Evolutionary conservation across 768 basidiomycete genomes (phyloP).

Genomic region (Calocera cornea): DNA sequence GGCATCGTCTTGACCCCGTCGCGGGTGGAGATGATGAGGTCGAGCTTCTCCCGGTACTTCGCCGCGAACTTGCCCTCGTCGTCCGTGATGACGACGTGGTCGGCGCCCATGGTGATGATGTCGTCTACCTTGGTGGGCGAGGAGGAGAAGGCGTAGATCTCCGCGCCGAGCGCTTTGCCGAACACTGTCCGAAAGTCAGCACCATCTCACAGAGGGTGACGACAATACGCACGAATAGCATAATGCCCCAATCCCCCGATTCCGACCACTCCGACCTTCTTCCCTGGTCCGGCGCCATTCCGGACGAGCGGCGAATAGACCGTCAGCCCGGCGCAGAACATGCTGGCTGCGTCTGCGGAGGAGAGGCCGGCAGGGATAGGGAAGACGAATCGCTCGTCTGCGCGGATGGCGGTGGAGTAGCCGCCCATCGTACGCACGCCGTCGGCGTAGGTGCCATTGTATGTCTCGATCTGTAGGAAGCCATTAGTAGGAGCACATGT

Average conservation of each 20-base stretch:
- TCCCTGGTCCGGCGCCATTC: constrained; percentile 27
- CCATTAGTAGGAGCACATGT: not conserved
- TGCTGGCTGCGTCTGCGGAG: constrained; percentile 28
- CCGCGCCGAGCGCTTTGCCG: constrained; percentile 28
- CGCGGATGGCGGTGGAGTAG: constrained; percentile 29
- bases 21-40: constrained; percentile 30
- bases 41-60: constrained; percentile 23
- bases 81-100: constrained; percentile 24
- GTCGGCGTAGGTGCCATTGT: not conserved
- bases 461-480: not conserved
- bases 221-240: constrained; percentile 1
- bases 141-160: constrained; percentile 29
- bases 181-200: constrained; percentile 19
- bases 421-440: constrained; percentile 13
- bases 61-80: constrained; percentile 10
- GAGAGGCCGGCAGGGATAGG: constrained; percentile 25
- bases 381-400: constrained; percentile 29
- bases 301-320: constrained; percentile 26
- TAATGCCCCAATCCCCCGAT: constrained; percentile 27
- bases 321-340: constrained; percentile 29
- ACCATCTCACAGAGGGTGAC: not conserved
- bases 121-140: constrained; percentile 25
- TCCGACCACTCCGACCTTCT: constrained; percentile 32
- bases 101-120: constrained; percentile 27
- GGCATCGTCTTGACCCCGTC: constrained; percentile 23